Conservation (phyloP, 768 basidiomycete genomes). For the Candolleomyces efflorescens region DNA sequence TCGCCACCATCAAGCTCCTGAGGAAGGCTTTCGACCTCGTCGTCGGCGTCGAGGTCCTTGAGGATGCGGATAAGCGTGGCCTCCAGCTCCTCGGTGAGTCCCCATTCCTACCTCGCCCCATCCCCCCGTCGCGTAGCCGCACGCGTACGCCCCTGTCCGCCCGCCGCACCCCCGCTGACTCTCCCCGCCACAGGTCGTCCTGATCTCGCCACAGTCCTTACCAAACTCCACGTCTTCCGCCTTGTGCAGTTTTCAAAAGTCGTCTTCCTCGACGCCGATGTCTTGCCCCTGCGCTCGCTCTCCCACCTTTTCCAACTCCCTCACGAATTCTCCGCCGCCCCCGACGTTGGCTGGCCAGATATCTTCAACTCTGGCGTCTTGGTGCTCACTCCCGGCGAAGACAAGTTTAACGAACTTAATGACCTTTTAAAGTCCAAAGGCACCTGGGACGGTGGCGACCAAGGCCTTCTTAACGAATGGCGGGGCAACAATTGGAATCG, state of each 20-base stretch:
- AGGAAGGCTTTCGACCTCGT: conserved; percentile 80
- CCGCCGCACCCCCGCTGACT: conserved; percentile 3
- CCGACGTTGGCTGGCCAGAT: conserved; percentile 99
- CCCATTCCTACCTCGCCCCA: background rate
- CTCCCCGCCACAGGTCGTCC: conserved; percentile 67
- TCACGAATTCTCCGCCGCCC: conserved; percentile 86
- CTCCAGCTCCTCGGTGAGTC: conserved; percentile 80
- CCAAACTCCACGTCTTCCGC: conserved; percentile 95
- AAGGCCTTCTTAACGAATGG: conserved; percentile 97
- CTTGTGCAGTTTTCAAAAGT: conserved; percentile 82
- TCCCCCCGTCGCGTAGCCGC: background rate
- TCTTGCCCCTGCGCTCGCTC: conserved; percentile 82
- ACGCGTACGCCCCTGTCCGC: background rate
- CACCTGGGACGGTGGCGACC: conserved; percentile 98
- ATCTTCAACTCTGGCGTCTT: conserved; percentile 98
- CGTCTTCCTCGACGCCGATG: conserved; percentile 90
- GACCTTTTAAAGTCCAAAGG: conserved; percentile 73
- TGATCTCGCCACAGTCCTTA: conserved; percentile 90
- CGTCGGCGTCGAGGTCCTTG: conserved; percentile 88
- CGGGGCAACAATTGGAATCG: conserved; percentile 82
- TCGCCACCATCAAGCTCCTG: conserved; percentile 73
- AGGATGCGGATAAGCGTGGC: conserved; percentile 58
- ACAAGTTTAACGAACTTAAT: conserved; percentile 75
- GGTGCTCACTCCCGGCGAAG: conserved; percentile 76
- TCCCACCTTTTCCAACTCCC: conserved; percentile 87